Percentiles rank a stretch among this genome's conserved stretches.
Evolutionary conservation across 192 early-diverging fungal species (phyloP).

Genomic region (Coemansia sp.): DNA sequence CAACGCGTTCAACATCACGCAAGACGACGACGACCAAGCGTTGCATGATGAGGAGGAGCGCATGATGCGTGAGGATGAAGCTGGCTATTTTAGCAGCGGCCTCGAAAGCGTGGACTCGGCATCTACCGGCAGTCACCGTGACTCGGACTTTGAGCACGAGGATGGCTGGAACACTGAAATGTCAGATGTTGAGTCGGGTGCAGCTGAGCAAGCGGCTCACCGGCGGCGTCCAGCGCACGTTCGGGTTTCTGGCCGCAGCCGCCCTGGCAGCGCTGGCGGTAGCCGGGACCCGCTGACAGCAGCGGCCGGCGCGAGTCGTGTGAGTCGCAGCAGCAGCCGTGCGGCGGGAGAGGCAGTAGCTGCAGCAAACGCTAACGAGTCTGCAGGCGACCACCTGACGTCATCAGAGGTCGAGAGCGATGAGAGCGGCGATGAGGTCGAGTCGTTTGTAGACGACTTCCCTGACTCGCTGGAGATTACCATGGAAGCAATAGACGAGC

Average conservation of each 20-base stretch:
- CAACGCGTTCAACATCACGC: slow-evolving; percentile 31
- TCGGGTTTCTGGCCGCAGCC: slow-evolving; percentile 13
- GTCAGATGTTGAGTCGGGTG: slow-evolving; percentile 22
- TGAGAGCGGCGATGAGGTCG: slow-evolving; percentile 32
- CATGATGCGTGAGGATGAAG: slow-evolving; percentile 58
- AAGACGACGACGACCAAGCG: slow-evolving; percentile 17
- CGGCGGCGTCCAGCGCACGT: background rate
- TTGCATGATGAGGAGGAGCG: slow-evolving; percentile 48
- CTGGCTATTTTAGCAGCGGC: slow-evolving; percentile 59
- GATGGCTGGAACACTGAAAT: slow-evolving; percentile 42
- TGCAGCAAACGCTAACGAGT: slow-evolving; percentile 6
- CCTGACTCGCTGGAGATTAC: slow-evolving; percentile 39
- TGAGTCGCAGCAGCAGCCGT: slow-evolving; percentile 3
- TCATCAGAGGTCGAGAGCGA: slow-evolving; percentile 20
- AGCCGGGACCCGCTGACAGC: slow-evolving; percentile 1
- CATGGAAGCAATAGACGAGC: slow-evolving; percentile 43
- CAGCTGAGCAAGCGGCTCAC: background rate
- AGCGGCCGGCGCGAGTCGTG: background rate
- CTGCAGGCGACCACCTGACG: slow-evolving; percentile 10
- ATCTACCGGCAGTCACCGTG: slow-evolving; percentile 51
- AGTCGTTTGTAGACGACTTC: slow-evolving; percentile 33
- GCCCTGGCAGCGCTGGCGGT: slow-evolving; percentile 17
- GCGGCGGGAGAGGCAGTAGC: slow-evolving; percentile 12
- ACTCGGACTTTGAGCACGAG: slow-evolving; percentile 8
- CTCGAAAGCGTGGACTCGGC: slow-evolving; percentile 56